Conservation (phyloP, 805 yeast species). For the Wickerhamiella cacticola region DNA sequence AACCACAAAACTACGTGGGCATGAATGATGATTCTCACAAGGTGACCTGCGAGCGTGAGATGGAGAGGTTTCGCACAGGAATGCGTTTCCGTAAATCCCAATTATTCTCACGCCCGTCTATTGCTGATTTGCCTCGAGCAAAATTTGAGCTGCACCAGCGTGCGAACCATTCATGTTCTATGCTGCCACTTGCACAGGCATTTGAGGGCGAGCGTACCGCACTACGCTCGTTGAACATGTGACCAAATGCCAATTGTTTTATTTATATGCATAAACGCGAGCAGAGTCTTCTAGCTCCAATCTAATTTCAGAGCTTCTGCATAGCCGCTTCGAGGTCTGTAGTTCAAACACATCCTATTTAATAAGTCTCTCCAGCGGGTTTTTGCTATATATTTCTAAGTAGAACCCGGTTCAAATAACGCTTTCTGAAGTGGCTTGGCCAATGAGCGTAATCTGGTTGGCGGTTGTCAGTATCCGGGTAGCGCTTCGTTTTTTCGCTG, state of each 20-base stretch:
- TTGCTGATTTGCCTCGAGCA: neutral
- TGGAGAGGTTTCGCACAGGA: conserved; percentile 41
- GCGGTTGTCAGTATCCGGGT: too few relatives aligned
- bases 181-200: conserved; percentile 5
- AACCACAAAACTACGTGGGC: conserved; percentile 68
- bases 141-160: conserved; percentile 2
- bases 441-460: too few relatives aligned
- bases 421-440: too few relatives aligned
- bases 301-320: conserved; percentile 1
- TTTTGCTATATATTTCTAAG: too few relatives aligned
- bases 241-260: neutral
- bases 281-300: neutral
- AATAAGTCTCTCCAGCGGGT: neutral
- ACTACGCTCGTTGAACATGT: conserved; percentile 1
- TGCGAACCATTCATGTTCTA: neutral
- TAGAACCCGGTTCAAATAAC: too few relatives aligned
- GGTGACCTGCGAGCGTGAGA: conserved; percentile 40
- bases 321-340: neutral
- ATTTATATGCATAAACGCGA: neutral
- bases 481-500: too few relatives aligned
- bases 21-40: conserved; percentile 56
- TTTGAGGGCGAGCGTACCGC: conserved; percentile 6
- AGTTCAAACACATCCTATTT: neutral
- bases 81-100: conserved; percentile 25
- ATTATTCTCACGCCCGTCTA: conserved; percentile 5